Evolutionary conservation across 2,329 filamentous ascomycete genomes (phyloP).

Genomic region (Alternaria novae-zelandiae): DNA sequence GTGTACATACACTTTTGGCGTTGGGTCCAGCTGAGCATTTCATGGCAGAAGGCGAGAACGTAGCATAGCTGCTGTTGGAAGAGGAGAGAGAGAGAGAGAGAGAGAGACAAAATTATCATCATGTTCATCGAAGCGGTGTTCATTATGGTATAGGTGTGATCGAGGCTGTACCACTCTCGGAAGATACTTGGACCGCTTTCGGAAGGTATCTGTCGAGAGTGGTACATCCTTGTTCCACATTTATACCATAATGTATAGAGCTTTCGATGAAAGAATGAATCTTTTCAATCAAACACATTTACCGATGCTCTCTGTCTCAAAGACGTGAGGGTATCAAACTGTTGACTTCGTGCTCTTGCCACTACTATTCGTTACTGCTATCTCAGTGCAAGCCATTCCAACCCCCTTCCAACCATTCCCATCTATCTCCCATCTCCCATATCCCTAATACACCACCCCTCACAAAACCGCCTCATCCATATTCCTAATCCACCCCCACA

Average conservation of each 20-base stretch:
- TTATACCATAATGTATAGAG: neutral
- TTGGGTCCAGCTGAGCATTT: neutral
- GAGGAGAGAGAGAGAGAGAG: too few relatives aligned
- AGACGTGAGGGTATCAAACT: neutral
- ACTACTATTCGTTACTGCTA: neutral
- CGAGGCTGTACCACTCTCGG: neutral
- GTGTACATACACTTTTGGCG: neutral
- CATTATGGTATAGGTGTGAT: neutral
- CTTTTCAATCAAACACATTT: neutral
- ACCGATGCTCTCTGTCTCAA: neutral
- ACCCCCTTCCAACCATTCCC: neutral
- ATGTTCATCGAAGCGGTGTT: neutral
- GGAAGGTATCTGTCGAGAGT: neutral
- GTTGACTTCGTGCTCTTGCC: neutral
- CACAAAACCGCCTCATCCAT: conserved; percentile 53
- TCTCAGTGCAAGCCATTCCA: neutral
- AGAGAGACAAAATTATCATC: neutral
- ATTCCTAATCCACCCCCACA: conserved; percentile 52
- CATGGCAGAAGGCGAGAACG: neutral
- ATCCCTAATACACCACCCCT: neutral
- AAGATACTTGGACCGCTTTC: neutral
- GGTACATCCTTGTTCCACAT: neutral
- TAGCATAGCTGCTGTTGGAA: neutral
- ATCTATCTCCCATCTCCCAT: neutral
- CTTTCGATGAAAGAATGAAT: neutral